Base-by-base conservation (phyloP, 768 basidiomycete species). In the Boletus tylopilopsis region DNA sequence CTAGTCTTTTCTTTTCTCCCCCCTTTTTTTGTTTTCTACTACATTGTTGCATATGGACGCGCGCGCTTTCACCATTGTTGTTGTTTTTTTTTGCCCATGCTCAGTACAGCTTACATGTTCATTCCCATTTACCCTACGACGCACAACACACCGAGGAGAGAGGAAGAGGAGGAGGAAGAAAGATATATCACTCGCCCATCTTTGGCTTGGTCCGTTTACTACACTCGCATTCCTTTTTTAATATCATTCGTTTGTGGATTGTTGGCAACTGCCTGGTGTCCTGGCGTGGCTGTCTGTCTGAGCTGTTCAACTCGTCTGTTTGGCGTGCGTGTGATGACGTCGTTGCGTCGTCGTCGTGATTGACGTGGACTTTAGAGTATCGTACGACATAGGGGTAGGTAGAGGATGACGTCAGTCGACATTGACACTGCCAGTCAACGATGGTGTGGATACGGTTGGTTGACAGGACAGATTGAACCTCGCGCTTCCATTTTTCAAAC, bases 141-240 rank as follows among this genome's bases (percentile, higher is more conserved):
- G 50, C 21, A 42, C 38, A 37, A 39, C 35, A 34, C 37, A 36
- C 22, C 12, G 29, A 13, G 29, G 2, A 30, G 13, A 40, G 15
- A 2, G 7, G 22, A 23, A 24, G 6, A 30, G 27, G n/a, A n/a
- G 18, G 21, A 19, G 19, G 16, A 34, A 2, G 39, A 36, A 42
- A 39, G 30, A 18, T 55, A 47, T 51, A 55, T 55, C 27, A 30
- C 29, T n/a, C 12, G 46, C 56, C 44, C 38, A 35, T 47, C 16
- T 43, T 12, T 39, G 36, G 37, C 53, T 16, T 21, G 24, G 39
- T 35, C 24, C 49, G 32, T 37, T 34, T 59, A n/a, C n/a, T 49
- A 16, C 60, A 59, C 42, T 35, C 56, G 6, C 60, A 53, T 60
- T 61, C 61, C 21, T 63, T 63, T 63, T 63, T 53, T 49, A 61